Evolutionary conservation across 2,329 filamentous ascomycete species (phyloP).

Genomic region (Scolecobasidium constrictum): DNA sequence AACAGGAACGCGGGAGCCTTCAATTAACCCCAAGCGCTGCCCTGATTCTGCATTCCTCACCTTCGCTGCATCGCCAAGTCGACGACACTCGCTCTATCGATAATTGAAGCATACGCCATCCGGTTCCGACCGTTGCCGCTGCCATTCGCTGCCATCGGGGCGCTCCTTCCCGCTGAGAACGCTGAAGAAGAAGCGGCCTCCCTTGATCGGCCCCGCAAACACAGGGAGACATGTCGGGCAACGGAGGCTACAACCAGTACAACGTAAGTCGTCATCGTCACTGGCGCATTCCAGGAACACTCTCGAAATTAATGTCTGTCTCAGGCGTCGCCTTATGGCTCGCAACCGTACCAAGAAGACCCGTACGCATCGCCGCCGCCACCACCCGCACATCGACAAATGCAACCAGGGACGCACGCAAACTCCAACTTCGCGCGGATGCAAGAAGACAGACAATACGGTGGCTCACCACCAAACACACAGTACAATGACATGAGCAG

Average conservation of each 20-base stretch:
- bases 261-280: neutral
- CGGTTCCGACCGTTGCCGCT: no score
- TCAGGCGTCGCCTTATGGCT: neutral
- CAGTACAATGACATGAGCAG: neutral
- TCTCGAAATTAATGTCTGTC: no score
- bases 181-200: no score
- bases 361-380: conserved; percentile 15
- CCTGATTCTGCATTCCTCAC: no score
- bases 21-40: no score
- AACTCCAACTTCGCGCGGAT: conserved; percentile 15
- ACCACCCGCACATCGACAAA: conserved; percentile 22
- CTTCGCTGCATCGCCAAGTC: no score
- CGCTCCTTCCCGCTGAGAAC: no score
- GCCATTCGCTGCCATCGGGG: no score
- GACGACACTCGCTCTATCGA: no score
- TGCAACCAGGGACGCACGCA: conserved; percentile 17
- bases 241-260: neutral
- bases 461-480: conserved; percentile 2
- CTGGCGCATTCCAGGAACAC: neutral
- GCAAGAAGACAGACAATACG: conserved; percentile 17
- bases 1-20: no score
- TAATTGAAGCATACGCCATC: no score
- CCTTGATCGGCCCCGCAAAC: no score
- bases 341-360: neutral
- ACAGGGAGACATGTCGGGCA: neutral